Evolutionary conservation across 306 rosid genomes (phyloP).

Genomic region (Biancaea sappan): DNA sequence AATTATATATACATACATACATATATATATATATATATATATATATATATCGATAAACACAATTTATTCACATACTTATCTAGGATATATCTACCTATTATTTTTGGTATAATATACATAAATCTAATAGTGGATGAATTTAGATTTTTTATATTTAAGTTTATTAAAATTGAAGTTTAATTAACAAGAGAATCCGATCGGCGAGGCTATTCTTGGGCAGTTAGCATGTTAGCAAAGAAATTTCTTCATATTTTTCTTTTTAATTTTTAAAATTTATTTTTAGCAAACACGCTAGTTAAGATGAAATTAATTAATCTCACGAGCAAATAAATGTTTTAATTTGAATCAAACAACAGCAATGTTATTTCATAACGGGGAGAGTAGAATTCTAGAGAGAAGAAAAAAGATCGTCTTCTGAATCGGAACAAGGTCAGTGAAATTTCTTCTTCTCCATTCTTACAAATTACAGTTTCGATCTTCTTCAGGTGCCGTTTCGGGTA

Average conservation of each 20-base stretch:
- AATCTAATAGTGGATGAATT: neutral
- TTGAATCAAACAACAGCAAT: constrained; percentile 24
- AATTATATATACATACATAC: no score
- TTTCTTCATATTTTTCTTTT: constrained; percentile 34
- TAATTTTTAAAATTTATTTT: constrained; percentile 13
- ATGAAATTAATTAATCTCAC: constrained; percentile 35
- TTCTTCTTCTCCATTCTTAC: constrained; percentile 45
- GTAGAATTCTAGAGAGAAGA: constrained; percentile 44
- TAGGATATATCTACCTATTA: no score
- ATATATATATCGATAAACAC: no score
- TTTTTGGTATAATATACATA: no score
- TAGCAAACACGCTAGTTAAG: constrained; percentile 32
- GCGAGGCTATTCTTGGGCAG: constrained; percentile 77
- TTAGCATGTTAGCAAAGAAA: constrained; percentile 66
- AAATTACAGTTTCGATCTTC: constrained; percentile 37
- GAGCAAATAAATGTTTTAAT: constrained; percentile 34
- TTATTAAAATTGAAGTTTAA: neutral
- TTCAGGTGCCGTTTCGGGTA: constrained; percentile 37
- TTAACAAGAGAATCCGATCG: constrained; percentile 37
- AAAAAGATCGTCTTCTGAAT: constrained; percentile 64
- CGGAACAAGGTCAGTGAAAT: constrained; percentile 72
- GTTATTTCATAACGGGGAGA: constrained; percentile 44
- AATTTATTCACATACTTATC: no score
- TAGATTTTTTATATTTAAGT: neutral
- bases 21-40: no score